Base-by-base conservation (phyloP, 352 stramenopile genomes). In the Pythium aristosporum region DNA sequence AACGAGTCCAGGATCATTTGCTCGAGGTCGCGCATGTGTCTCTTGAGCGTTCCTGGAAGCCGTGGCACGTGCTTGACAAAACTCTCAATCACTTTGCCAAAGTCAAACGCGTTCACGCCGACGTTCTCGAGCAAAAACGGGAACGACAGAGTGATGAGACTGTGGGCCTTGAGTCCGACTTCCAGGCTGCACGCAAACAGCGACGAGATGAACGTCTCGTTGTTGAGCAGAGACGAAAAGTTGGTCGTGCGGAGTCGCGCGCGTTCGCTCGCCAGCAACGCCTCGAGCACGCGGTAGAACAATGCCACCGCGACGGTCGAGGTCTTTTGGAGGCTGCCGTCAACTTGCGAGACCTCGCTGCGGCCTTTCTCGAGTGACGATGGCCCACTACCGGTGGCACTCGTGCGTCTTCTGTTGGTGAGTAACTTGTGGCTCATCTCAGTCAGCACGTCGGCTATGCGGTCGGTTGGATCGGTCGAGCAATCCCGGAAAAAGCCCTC, bases 21-120 rank as follows among this genome's bases (percentile, higher is more conserved):
- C 63, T 96, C 88, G 0, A 96, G 66, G 60, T 96, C 82, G 9
- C 85, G 75, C 85, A 96, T 92, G 72, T 94, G 85, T 37, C 87
- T 77, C 65, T 94, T 94, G 42, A 96, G 76, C 8, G 76, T 78
- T 16, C 69, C 75, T n/a, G 87, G 87, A 12, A 96, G 66, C 16
- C 74, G 76, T 20, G 87, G 84, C 12, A 78, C 80, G 51, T 92
- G 87, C 68, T 92, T 92, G 34, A 94, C 85, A 47, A 96, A 94
- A 59, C 83, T 94, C 65, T 94, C 87, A 36, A 92, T 87, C 13
- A 91, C 88, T 18, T 90, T 93, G 13, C 85, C 85, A 58, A 96
- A 94, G 63, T 96, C 85, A 59, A 96, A 94, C 15, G 82, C 85
- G 57, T 88, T 89, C 34, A 96, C 86, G 21, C 79, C 75, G 44